Evolutionary conservation across 495 filamentous ascomycete species (phyloP).

Genomic region (Annulohypoxylon stygium): DNA sequence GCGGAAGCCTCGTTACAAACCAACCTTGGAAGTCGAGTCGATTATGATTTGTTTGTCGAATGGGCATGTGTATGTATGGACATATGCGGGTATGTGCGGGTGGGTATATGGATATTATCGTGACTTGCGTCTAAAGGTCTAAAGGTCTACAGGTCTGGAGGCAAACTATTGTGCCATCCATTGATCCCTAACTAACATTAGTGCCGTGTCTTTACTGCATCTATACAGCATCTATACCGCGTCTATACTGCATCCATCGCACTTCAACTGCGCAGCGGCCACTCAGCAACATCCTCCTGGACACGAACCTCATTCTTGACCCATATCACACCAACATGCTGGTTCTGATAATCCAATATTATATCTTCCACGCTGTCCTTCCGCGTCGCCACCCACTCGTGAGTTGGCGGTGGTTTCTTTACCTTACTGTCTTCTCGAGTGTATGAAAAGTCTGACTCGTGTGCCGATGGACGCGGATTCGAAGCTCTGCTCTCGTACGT

Average conservation of each 20-base stretch:
- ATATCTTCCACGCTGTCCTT: conserved; percentile 55
- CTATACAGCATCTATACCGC: background rate
- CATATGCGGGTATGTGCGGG: no score
- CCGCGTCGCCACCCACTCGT: conserved; percentile 27
- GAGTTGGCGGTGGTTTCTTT: conserved; percentile 34
- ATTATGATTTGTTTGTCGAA: background rate
- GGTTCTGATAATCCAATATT: conserved; percentile 48
- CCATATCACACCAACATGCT: conserved; percentile 48
- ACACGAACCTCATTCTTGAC: conserved; percentile 50
- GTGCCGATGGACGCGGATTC: conserved; percentile 4
- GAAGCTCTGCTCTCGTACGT: conserved; percentile 44
- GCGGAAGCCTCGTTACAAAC: background rate
- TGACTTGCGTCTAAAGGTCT: conserved; percentile 28
- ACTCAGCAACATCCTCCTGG: conserved; percentile 43
- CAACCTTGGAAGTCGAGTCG: background rate
- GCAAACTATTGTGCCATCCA: background rate
- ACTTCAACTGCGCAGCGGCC: conserved; percentile 44
- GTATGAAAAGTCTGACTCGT: conserved; percentile 34
- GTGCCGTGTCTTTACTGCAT: background rate
- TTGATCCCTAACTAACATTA: conserved; percentile 11
- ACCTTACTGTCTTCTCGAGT: conserved; percentile 19
- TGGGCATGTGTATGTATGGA: no score
- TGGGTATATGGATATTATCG: background rate
- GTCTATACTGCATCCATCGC: background rate
- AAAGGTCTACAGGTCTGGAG: background rate